A percentile compares a stretch with the other conserved stretches of the same genome.
phyloP scores from a whole-genome alignment of 2,329 filamentous ascomycete species.

The Mariannaea sp. region DNA sequence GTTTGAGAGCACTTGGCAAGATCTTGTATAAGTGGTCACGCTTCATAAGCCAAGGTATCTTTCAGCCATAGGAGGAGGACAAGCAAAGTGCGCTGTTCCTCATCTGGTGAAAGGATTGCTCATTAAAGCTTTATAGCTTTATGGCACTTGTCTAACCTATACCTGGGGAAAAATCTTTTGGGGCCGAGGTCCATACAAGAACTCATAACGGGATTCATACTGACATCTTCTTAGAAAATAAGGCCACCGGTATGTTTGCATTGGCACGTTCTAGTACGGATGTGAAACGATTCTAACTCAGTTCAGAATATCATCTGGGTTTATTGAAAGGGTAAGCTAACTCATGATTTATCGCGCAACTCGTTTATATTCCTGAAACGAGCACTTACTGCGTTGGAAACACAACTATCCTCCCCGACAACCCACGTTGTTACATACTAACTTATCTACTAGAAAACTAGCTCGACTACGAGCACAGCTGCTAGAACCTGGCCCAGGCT shows the following conservation, averaged over 20 bases:
- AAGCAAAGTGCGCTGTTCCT: too few species aligned
- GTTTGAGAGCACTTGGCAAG: background rate
- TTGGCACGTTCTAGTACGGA: background rate
- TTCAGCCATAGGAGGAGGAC: too few species aligned
- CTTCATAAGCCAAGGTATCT: too few species aligned
- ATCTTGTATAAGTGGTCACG: too few species aligned
- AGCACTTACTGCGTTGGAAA: too few species aligned
- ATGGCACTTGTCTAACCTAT: too few species aligned
- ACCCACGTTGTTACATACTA: background rate
- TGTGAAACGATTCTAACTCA: conserved; percentile 24
- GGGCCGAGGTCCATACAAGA: too few species aligned
- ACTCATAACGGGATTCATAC: conserved; percentile 17
- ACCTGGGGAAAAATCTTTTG: too few species aligned
- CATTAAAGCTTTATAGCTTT: too few species aligned
- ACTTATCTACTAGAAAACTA: conserved; percentile 72
- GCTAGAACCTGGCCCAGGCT: conserved; percentile 82
- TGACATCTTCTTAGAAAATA: conserved; percentile 74
- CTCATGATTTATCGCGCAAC: background rate
- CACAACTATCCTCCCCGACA: too few species aligned
- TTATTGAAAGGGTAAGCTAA: conserved; percentile 89
- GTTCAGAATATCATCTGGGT: conserved; percentile 92
- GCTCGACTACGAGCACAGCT: conserved; percentile 92
- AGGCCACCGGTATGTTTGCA: conserved; percentile 82
- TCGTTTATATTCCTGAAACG: too few species aligned
- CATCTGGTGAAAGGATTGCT: too few species aligned